Base-by-base conservation (phyloP, 192 early-diverging fungal genomes). In the Rhizophlyctis rosea region DNA sequence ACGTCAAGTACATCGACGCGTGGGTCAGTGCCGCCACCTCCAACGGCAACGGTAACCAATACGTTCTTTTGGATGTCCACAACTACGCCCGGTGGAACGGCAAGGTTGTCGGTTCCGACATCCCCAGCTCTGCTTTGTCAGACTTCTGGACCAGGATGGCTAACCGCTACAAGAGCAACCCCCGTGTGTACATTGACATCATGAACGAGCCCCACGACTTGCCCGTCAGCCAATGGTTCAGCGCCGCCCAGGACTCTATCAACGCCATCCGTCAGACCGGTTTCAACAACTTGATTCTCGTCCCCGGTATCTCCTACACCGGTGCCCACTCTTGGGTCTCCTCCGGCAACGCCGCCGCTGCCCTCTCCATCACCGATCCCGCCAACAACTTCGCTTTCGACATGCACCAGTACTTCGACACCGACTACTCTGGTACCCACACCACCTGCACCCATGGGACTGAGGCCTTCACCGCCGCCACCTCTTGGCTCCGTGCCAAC, bases 381-480 rank as follows among this genome's bases (percentile, higher is more conserved):
- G 71, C 50, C 71, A 72, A 67, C 60, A 74, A 72, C 63, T 39
- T 67, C 32, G 50, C 68, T 9, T 73, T 27, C 28, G 71, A 72
- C 21, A 59, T 60, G 27, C 71, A 72, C 61, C 71, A 72, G 54
- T 72, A 72, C 54, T 57, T 72, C 32, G 71, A 73, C 61, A 23
- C 27, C 29, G 62, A 59, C 51, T 60, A 21, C 60, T 65, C 64
- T 35, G 64, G 64, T 4, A 67, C 62, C 9, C 34, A 52, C 18
- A 4, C 33, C 35, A n/a, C 49, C 4, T 68, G 64, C 33, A 55
- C 51, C 59, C 14, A 48, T 25, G 68, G 31, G 50, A 47, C 35
- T 50, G 49, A 23, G 34, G 28, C n/a, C 14, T 51, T 74, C 11
- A 16, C 23, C 23, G 32, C 29, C 11, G 52, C 52, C 4, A 68